A percentile compares a stretch with the other conserved stretches of the same genome.
These are phyloP conservation scores for Russula foetens DNA, from an alignment of 768 basidiomycete species.

Conservation along the genomic window DNA sequence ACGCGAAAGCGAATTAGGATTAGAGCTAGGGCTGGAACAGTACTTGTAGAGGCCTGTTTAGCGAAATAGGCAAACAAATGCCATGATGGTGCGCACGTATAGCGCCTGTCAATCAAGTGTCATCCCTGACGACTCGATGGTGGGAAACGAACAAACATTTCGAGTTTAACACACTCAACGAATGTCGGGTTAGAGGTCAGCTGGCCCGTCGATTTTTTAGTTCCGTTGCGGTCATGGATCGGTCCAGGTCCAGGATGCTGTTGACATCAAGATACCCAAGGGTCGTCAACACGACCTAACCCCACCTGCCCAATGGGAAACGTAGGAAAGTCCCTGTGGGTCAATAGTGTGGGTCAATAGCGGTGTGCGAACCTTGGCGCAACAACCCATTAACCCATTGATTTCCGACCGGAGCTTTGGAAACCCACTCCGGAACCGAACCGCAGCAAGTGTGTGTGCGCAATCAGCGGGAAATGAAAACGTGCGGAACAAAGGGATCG, in stretches of 20 bases:
- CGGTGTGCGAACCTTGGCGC: conserved; percentile 1
- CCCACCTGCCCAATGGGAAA: not conserved
- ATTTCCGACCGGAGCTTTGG: not conserved
- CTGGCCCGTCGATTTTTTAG: not conserved
- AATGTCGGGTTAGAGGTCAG: not conserved
- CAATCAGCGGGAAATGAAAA: not conserved
- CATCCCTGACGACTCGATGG: not conserved
- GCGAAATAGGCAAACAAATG: not conserved
- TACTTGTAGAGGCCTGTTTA: not conserved
- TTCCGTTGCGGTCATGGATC: not conserved
- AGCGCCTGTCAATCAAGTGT: not conserved
- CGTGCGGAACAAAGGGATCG: not conserved
- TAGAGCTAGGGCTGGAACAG: not conserved
- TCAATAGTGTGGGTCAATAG: no score
- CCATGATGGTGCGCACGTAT: not conserved
- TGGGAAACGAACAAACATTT: not conserved
- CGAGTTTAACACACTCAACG: no score
- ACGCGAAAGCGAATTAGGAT: not conserved
- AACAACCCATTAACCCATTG: not conserved
- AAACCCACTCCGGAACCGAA: not conserved
- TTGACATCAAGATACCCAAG: no score
- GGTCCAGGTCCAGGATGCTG: no score
- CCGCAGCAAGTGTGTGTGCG: not conserved
- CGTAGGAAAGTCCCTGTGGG: not conserved
- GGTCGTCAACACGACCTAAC: not conserved